Base-by-base conservation (phyloP, 1,139 yeast species). In the Pichia sp. region DNA sequence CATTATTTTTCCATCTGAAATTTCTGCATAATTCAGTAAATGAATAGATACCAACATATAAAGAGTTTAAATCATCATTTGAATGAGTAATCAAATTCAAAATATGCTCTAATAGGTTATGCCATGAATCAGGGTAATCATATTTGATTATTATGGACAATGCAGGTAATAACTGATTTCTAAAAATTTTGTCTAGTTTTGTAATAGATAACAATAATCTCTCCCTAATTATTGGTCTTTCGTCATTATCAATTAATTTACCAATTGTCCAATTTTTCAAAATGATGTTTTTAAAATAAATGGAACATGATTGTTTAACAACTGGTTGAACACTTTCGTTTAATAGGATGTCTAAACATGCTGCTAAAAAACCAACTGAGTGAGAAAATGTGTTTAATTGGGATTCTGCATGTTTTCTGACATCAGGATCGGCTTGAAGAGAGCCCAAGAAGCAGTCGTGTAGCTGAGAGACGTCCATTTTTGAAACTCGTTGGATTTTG, bases 381-480 rank as follows among this genome's bases (percentile, higher is more conserved):
- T 63, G 63, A 47, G 83, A 80, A 19, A 84, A 79, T 58, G 77
- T 75, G 52, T 75, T 75, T 49, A 91, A 76, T 58, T 83, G 80
- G 3, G 67, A 58, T 67, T 91, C 98, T 0, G 96, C 95, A 48
- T 79, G 79, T 54, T 73, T 75, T 62, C 96, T 80, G 31, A 77
- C 71, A 25, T 68, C 66, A 52, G 79, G 84, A 62, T 86, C 84
- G 0, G 89, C 82, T 60, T 82, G 83, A 47, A 91, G 75, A 1
- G 98, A 89, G 19, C 88, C 91, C 36, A 85, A 80, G 66, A 93
- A 90, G 69, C 95, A 87, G 61, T 80, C 81, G 64, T 87, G 82
- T 46, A 89, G 74, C 19, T 77, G 73, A 57, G 75, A 71, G 31
- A 82, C 80, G 68, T 88, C 90, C 95, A 88, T 42, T 19, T 2